These are phyloP conservation scores for Imleria badia DNA, from an alignment of 768 basidiomycete species.

Conservation along the genomic window DNA sequence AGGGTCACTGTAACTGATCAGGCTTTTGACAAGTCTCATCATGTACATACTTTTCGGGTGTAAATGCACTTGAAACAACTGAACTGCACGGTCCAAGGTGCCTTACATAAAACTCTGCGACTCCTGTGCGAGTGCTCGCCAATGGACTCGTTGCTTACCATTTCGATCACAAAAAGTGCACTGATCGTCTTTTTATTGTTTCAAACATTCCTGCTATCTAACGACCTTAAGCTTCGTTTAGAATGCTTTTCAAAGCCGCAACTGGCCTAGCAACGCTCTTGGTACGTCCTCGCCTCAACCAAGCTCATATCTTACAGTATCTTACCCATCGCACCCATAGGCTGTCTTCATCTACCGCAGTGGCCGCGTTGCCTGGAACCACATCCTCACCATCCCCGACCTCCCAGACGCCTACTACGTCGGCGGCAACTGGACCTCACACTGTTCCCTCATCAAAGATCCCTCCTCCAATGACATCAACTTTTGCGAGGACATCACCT, in stretches of 20 bases:
- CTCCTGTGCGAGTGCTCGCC: too few relatives aligned
- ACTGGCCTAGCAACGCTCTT: slow-evolving; percentile 6
- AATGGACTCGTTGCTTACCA: too few relatives aligned
- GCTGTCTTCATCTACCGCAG: slow-evolving; percentile 46
- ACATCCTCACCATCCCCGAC: slow-evolving; percentile 40
- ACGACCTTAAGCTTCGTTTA: not conserved
- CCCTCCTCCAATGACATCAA: slow-evolving; percentile 32
- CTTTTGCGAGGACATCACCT: slow-evolving; percentile 64
- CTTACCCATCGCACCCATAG: slow-evolving; percentile 25
- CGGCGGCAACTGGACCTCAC: slow-evolving; percentile 45
- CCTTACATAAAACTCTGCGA: too few relatives aligned
- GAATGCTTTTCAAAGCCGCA: slow-evolving; percentile 15
- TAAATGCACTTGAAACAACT: too few relatives aligned
- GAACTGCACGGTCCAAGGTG: too few relatives aligned
- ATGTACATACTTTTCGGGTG: too few relatives aligned
- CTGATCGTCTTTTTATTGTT: too few relatives aligned
- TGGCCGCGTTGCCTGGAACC: slow-evolving; percentile 40
- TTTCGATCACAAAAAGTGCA: too few relatives aligned
- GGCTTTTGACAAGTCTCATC: too few relatives aligned
- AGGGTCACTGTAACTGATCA: too few relatives aligned
- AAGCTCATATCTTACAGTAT: not conserved
- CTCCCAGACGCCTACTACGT: slow-evolving; percentile 53
- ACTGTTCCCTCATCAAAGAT: slow-evolving; percentile 45
- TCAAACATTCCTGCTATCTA: too few relatives aligned
- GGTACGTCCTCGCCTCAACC: slow-evolving; percentile 1